Evolutionary conservation across 768 basidiomycete species (phyloP).

Genomic region (Dioszegia aurantiaca): DNA sequence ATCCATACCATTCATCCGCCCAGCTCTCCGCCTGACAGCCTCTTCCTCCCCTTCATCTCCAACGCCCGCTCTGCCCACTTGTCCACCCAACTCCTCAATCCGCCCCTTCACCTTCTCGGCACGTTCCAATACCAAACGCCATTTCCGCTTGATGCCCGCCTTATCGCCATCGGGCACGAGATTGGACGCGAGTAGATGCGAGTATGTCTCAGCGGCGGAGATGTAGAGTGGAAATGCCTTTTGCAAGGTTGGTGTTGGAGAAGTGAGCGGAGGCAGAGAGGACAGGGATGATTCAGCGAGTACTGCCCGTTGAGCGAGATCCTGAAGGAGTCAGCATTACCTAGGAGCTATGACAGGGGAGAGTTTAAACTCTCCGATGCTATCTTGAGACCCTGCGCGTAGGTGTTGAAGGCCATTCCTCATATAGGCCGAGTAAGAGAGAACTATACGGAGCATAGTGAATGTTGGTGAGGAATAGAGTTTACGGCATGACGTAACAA

Average conservation of each 20-base stretch:
- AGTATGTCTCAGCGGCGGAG: slow-evolving; percentile 38
- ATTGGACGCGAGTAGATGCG: slow-evolving; percentile 29
- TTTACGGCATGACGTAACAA: too few species aligned
- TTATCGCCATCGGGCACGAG: slow-evolving; percentile 23
- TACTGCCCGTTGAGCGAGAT: slow-evolving; percentile 35
- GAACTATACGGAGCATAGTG: too few species aligned
- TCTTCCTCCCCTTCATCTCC: slow-evolving; percentile 37
- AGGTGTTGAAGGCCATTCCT: slow-evolving; percentile 30
- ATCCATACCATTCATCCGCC: slow-evolving; percentile 19
- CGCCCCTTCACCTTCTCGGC: slow-evolving; percentile 48
- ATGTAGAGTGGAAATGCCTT: slow-evolving; percentile 45
- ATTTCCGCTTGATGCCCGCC: slow-evolving; percentile 39
- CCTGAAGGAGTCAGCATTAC: slow-evolving; percentile 17
- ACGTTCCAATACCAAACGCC: slow-evolving; percentile 47
- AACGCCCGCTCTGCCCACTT: slow-evolving; percentile 26
- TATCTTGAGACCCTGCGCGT: slow-evolving; percentile 37
- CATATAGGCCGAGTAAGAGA: too few species aligned
- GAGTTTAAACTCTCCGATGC: slow-evolving; percentile 25
- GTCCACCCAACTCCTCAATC: slow-evolving; percentile 41
- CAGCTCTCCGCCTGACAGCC: slow-evolving; percentile 26
- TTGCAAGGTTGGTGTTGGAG: slow-evolving; percentile 38
- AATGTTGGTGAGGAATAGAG: too few species aligned
- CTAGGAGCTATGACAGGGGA: too few species aligned
- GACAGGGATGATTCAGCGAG: slow-evolving; percentile 35
- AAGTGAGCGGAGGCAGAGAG: slow-evolving; percentile 23